Evolutionary conservation across 2,329 filamentous ascomycete genomes (phyloP).

Genomic region (Exophiala lecanii-corni): DNA sequence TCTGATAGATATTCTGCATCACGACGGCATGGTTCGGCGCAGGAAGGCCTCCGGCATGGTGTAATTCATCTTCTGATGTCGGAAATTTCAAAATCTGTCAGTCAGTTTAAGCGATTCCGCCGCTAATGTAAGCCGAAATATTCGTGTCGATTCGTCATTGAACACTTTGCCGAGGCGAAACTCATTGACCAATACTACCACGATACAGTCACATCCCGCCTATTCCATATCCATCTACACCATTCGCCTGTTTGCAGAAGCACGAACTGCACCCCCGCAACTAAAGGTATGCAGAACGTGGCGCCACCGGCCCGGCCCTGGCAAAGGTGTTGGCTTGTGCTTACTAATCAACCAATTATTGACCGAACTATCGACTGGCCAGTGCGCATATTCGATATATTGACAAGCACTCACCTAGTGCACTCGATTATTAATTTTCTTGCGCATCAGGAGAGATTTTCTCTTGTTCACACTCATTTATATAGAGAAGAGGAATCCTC

Average conservation of each 20-base stretch:
- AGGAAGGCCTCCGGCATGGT: background rate
- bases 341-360: too few relatives aligned
- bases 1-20: background rate
- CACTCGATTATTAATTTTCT: too few relatives aligned
- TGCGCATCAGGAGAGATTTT: too few relatives aligned
- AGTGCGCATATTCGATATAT: too few relatives aligned
- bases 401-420: too few relatives aligned
- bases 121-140: conserved; percentile 2
- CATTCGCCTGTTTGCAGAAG: conserved; percentile 3
- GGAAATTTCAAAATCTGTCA: conserved; percentile 3
- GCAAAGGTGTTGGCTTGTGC: too few relatives aligned
- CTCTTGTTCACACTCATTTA: too few relatives aligned
- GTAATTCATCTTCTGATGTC: background rate
- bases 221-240: conserved; percentile 1
- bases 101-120: conserved; percentile 1
- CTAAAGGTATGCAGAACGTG: conserved; percentile 1
- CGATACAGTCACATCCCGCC: background rate
- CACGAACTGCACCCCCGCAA: conserved; percentile 2
- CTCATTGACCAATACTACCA: conserved; percentile 1
- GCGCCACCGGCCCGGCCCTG: conserved; percentile 1
- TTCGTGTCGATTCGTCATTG: conserved; percentile 4
- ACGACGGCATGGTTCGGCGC: background rate
- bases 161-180: conserved; percentile 4
- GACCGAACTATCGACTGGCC: too few relatives aligned
- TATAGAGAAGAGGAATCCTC: too few relatives aligned